These are phyloP conservation scores for Termitomyces sp. DNA, from an alignment of 768 basidiomycete genomes.

Conservation along the genomic window DNA sequence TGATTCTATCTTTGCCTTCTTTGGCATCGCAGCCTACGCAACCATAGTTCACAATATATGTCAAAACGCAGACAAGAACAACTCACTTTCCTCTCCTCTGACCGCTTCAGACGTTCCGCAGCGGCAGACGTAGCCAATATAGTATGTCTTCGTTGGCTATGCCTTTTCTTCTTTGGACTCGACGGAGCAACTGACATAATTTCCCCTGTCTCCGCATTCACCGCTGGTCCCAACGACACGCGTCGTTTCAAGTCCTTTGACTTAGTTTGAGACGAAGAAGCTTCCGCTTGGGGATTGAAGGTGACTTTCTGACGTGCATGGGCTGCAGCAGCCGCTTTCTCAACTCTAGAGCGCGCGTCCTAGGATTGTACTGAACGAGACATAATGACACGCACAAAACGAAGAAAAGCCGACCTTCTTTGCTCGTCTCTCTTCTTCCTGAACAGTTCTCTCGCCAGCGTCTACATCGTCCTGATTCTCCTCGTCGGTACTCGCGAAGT, in stretches of 20 bases:
- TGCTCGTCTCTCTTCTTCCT: constrained; percentile 53
- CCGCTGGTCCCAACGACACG: constrained; percentile 47
- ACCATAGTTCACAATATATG: not conserved
- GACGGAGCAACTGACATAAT: constrained; percentile 30
- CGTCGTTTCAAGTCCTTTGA: constrained; percentile 37
- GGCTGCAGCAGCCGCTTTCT: constrained; percentile 60
- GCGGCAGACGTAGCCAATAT: constrained; percentile 68
- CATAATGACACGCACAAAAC: not conserved
- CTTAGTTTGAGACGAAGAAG: constrained; percentile 17
- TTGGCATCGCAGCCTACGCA: constrained; percentile 51
- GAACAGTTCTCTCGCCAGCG: constrained; percentile 48
- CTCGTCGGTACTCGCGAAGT: constrained; percentile 84
- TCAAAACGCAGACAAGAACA: not conserved
- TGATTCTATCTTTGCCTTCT: constrained; percentile 49
- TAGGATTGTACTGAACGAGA: constrained; percentile 16
- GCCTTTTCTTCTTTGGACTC: constrained; percentile 30
- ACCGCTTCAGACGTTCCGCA: constrained; percentile 57
- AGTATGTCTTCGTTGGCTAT: constrained; percentile 65
- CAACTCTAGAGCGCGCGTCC: constrained; percentile 51
- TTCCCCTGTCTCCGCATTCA: constrained; percentile 61
- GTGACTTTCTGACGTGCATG: constrained; percentile 63
- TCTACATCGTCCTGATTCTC: constrained; percentile 48
- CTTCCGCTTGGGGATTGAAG: constrained; percentile 51
- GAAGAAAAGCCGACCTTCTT: constrained; percentile 34
- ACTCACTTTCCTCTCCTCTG: constrained; percentile 55